Evolutionary conservation across 1,139 yeast genomes (phyloP).

Genomic region (Debaryomycetaceae sp.): DNA sequence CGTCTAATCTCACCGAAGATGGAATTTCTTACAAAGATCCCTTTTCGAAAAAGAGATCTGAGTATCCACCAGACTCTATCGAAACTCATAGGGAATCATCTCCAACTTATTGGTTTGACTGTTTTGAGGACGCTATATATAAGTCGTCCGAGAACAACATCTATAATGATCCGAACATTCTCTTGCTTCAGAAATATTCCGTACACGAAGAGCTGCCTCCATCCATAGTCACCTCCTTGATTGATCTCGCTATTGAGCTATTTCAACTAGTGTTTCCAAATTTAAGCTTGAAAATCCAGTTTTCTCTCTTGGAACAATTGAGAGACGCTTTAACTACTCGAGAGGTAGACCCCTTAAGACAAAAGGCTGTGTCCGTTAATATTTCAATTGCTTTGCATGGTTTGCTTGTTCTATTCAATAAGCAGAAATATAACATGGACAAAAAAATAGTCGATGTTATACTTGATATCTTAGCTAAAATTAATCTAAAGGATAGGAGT

Average conservation of each 20-base stretch:
- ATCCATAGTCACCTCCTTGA: conserved; percentile 48
- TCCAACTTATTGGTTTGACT: conserved; percentile 29
- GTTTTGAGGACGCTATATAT: conserved; percentile 24
- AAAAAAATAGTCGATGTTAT: conserved; percentile 47
- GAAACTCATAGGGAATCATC: conserved; percentile 5
- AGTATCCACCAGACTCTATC: conserved; percentile 1
- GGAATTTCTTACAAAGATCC: conserved; percentile 13
- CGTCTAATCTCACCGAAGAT: conserved; percentile 3
- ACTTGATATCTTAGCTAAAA: conserved; percentile 53
- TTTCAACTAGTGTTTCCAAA: conserved; percentile 70
- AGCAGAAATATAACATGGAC: conserved; percentile 27
- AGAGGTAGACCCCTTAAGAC: conserved; percentile 28
- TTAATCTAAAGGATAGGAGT: conserved; percentile 36
- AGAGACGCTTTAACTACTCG: conserved; percentile 46
- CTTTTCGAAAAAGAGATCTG: conserved; percentile 7
- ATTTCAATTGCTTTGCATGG: conserved; percentile 63
- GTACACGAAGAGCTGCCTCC: conserved; percentile 22
- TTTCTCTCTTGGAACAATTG: conserved; percentile 78
- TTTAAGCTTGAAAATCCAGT: conserved; percentile 77
- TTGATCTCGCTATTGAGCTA: conserved; percentile 75
- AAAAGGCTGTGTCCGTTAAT: conserved; percentile 57
- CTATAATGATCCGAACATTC: conserved; percentile 33
- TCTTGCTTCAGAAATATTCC: conserved; percentile 27
- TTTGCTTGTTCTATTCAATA: conserved; percentile 31
- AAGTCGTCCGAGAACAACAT: conserved; percentile 26